Percentiles rank a stretch among this genome's conserved stretches.
Conservation (phyloP, 345 rosid genomes). For the Hirschfeldia incana region DNA sequence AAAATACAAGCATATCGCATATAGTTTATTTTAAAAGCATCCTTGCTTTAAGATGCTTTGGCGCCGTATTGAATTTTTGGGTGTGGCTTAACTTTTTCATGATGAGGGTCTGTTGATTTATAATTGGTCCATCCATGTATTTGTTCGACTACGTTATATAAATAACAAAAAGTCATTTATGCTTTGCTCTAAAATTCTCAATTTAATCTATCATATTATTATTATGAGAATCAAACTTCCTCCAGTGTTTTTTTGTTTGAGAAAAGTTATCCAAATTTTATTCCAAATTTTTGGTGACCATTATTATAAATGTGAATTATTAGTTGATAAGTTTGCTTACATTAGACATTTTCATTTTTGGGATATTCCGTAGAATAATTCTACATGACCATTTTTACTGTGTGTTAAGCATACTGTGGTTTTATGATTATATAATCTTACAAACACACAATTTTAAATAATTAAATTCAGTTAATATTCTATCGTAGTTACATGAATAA, state of each 20-base stretch:
- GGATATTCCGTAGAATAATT: background rate
- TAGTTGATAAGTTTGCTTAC: background rate
- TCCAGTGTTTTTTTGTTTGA: background rate
- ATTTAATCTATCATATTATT: background rate
- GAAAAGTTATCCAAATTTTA: constrained; percentile 8
- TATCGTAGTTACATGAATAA: background rate
- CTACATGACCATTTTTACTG: background rate
- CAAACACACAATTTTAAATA: background rate
- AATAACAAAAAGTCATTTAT: background rate
- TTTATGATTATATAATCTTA: background rate
- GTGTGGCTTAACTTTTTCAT: constrained; percentile 19
- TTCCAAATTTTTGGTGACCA: constrained; percentile 17
- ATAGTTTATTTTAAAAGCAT: constrained; percentile 23
- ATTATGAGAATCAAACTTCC: background rate
- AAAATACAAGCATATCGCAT: background rate
- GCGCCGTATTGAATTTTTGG: constrained; percentile 32
- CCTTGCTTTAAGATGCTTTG: constrained; percentile 42
- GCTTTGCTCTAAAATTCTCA: background rate
- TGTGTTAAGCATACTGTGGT: background rate
- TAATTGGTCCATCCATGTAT: constrained; percentile 21
- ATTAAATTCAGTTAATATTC: background rate
- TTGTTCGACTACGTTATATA: background rate
- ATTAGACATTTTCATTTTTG: background rate
- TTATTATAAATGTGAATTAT: background rate
- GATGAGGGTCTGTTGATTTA: constrained; percentile 32